phyloP scores from a whole-genome alignment of 1,139 yeast genomes.

The Meyerozyma sp. region DNA sequence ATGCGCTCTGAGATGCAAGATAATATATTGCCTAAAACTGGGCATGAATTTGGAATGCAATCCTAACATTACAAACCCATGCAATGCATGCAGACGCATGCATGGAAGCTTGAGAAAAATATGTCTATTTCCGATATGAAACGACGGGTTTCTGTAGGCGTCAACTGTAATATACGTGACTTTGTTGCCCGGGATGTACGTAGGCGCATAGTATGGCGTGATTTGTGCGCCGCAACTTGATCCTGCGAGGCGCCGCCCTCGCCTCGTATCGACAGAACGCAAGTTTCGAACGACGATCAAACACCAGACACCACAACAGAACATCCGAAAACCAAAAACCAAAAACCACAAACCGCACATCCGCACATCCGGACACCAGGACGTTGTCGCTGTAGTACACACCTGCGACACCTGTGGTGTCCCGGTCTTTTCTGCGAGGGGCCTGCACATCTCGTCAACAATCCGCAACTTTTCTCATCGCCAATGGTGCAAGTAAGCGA shows the following conservation, averaged over 20 bases:
- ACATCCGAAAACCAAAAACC: too few relatives aligned
- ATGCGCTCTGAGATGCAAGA: not conserved
- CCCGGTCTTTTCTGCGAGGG: too few relatives aligned
- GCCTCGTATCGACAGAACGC: too few relatives aligned
- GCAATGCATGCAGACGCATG: not conserved
- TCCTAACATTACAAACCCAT: too few relatives aligned
- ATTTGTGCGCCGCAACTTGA: too few relatives aligned
- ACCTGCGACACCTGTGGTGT: too few relatives aligned
- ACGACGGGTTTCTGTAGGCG: not conserved
- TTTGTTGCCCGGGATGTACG: not conserved
- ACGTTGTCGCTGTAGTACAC: too few relatives aligned
- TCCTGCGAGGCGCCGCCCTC: not conserved
- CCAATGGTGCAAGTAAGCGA: slow-evolving; percentile 81
- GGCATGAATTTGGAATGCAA: too few relatives aligned
- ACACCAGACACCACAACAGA: too few relatives aligned
- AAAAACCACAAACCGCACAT: too few relatives aligned
- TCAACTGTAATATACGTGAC: not conserved
- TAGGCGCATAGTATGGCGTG: too few relatives aligned
- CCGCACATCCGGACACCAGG: not conserved
- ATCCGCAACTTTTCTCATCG: not conserved
- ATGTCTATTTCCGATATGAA: not conserved
- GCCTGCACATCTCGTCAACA: not conserved
- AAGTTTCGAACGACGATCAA: too few relatives aligned
- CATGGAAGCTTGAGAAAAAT: not conserved
- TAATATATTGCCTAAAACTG: not conserved